Evolutionary conservation across 2,329 filamentous ascomycete species (phyloP).

Genomic region (Parafenestella ontariensis): DNA sequence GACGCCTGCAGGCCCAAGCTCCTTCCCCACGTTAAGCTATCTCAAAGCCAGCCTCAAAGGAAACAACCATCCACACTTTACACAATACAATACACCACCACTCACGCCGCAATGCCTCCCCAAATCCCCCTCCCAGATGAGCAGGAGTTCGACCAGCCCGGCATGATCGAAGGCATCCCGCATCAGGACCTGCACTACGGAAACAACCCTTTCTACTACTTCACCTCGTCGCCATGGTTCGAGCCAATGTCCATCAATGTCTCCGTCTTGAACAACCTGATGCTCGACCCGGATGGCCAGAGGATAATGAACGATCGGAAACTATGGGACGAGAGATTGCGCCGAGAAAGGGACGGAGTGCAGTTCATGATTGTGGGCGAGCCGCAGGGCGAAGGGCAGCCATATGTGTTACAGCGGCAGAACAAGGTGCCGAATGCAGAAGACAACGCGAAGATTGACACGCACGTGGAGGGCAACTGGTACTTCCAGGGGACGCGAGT

Average conservation of each 20-base stretch:
- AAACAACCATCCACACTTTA: slow-evolving; percentile 2
- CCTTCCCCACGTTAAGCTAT: slow-evolving; percentile 5
- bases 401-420: slow-evolving; percentile 70
- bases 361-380: slow-evolving; percentile 68
- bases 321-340: slow-evolving; percentile 62
- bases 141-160: slow-evolving; percentile 37
- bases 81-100: slow-evolving; percentile 2
- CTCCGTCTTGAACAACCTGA: slow-evolving; percentile 61
- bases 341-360: slow-evolving; percentile 59
- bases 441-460: slow-evolving; percentile 54
- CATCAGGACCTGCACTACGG: slow-evolving; percentile 32
- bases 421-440: slow-evolving; percentile 46
- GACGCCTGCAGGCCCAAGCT: slow-evolving; percentile 15
- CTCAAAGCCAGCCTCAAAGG: slow-evolving; percentile 6
- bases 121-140: slow-evolving; percentile 43
- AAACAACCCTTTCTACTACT: slow-evolving; percentile 64
- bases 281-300: slow-evolving; percentile 57
- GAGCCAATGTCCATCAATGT: slow-evolving; percentile 66
- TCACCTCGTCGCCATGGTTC: slow-evolving; percentile 69
- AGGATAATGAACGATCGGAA: slow-evolving; percentile 62
- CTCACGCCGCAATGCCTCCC: slow-evolving; percentile 32
- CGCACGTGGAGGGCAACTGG: slow-evolving; percentile 64
- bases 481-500: slow-evolving; percentile 67
- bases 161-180: slow-evolving; percentile 26
- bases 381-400: slow-evolving; percentile 59